Base-by-base conservation (phyloP, 345 rosid species). In the Diplotaxis tenuifolia region DNA sequence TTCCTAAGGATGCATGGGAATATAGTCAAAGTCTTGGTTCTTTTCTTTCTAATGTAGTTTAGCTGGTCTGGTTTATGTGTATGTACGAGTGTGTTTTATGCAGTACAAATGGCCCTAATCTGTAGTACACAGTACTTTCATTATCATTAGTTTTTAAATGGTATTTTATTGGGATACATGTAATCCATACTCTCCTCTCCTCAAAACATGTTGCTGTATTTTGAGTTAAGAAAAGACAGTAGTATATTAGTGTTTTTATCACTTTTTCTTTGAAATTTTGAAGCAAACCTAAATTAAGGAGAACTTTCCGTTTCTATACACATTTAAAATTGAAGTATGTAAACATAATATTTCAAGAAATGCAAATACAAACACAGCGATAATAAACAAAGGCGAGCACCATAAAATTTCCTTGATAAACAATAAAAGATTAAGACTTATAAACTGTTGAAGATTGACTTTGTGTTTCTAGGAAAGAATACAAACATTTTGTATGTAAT, bases 51-150 rank as follows among this genome's bases (percentile, higher is more conserved):
- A 65, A 65, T 6, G 18, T 40, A 23, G 21, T 36, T n/a, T 65
- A 1, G n/a, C 40, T 25, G 25, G 7, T 73, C 25, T 57, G 53
- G 60, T 22, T 14, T 34, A 27, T 40, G 58, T 55, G 57, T 31
- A 65, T 45, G 62, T 49, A 58, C 72, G 18, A 47, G 16, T 6
- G 18, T 68, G 62, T 59, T 29, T 36, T 19, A 61, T 68, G 74
- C 47, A 68, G 74, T 75, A 75, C 79, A 75, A 74, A 59, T 52
- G 62, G 68, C 6, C 62, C 60, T 74, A 67, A 68, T 68, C 70
- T 68, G 79, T 68, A 68, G 69, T 75, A 75, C 79, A 68, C 74
- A 68, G 79, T 75, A 75, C 79, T 38, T 53, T 7, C 49, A 45
- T 56, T 32, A 22, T 54, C 2, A 22, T 10, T 53, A 4, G 11